Percentiles rank a stretch among this genome's conserved stretches.
These are phyloP conservation scores for Fusarium hostae DNA, from an alignment of 2,329 filamentous ascomycete genomes.

Conservation along the genomic window DNA sequence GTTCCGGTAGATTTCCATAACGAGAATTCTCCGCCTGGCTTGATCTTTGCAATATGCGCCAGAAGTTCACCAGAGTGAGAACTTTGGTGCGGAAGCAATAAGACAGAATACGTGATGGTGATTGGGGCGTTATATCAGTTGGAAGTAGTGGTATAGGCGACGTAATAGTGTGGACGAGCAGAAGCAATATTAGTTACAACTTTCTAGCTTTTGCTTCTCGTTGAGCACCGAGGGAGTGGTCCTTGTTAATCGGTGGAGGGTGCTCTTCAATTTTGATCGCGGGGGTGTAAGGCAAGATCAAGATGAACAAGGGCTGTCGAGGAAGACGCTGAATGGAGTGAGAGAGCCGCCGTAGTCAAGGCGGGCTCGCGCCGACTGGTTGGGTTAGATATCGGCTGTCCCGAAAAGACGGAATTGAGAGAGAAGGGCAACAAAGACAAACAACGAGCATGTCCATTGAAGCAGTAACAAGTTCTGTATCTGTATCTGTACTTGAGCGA, in stretches of 20 bases:
- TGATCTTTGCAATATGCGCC: constrained; percentile 31
- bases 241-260: constrained; percentile 30
- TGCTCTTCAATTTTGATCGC: constrained; percentile 17
- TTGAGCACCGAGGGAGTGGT: constrained; percentile 26
- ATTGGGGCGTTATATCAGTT: constrained; percentile 32
- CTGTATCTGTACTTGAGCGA: constrained; percentile 22
- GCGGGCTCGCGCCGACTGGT: constrained; percentile 44
- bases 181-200: constrained; percentile 31
- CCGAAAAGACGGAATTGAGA: constrained; percentile 43
- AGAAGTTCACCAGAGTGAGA: constrained; percentile 40
- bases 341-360: constrained; percentile 32
- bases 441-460: constrained; percentile 16
- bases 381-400: constrained; percentile 34
- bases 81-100: constrained; percentile 40
- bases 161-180: constrained; percentile 22
- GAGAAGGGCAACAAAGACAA: constrained; percentile 35
- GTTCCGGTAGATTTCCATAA: constrained; percentile 46
- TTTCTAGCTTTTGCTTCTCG: constrained; percentile 25
- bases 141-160: constrained; percentile 24
- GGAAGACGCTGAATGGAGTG: constrained; percentile 31
- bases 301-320: constrained; percentile 33
- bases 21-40: constrained; percentile 54
- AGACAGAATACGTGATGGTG: constrained; percentile 42
- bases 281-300: constrained; percentile 37
- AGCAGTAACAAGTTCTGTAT: constrained; percentile 29